Percentiles rank a stretch among this genome's conserved stretches.
Evolutionary conservation across 208 protist genomes (phyloP).

Genomic region (Lotmaria passim): DNA sequence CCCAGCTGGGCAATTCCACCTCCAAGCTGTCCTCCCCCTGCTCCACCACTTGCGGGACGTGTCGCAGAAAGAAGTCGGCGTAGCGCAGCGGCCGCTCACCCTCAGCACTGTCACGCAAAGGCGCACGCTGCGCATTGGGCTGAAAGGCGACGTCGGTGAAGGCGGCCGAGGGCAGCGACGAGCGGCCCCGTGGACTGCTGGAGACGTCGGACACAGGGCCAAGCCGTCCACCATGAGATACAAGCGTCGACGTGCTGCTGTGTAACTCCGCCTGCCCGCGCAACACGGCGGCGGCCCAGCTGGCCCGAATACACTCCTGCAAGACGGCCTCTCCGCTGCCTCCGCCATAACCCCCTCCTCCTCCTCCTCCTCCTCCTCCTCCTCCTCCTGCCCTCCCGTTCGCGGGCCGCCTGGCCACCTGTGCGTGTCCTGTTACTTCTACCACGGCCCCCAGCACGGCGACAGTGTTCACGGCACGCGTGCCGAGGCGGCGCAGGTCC

Average conservation of each 20-base stretch:
- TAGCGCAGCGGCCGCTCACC: neutral
- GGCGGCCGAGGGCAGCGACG: neutral
- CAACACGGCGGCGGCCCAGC: conserved; percentile 17
- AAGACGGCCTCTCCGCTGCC: conserved; percentile 3
- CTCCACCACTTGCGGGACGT: neutral
- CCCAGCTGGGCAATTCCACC: conserved; percentile 11
- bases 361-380: neutral
- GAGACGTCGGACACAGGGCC: too few species aligned
- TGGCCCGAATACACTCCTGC: conserved; percentile 36
- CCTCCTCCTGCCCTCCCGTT: neutral
- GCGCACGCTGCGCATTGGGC: neutral
- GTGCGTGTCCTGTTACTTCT: conserved; percentile 30
- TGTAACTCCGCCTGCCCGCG: neutral
- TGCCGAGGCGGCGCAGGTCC: conserved; percentile 8
- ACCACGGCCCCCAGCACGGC: conserved; percentile 40
- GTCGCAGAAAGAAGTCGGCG: neutral
- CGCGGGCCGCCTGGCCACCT: conserved; percentile 10
- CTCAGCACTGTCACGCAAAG: neutral
- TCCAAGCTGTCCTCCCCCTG: neutral
- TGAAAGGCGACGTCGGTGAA: neutral
- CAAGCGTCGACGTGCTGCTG: too few species aligned
- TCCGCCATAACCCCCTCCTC: neutral
- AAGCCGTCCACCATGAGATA: too few species aligned
- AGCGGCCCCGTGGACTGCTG: neutral
- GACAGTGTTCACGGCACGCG: neutral